These are phyloP conservation scores for Phialocephala subalpina DNA, from an alignment of 2,329 filamentous ascomycete species.

Conservation along the genomic window DNA sequence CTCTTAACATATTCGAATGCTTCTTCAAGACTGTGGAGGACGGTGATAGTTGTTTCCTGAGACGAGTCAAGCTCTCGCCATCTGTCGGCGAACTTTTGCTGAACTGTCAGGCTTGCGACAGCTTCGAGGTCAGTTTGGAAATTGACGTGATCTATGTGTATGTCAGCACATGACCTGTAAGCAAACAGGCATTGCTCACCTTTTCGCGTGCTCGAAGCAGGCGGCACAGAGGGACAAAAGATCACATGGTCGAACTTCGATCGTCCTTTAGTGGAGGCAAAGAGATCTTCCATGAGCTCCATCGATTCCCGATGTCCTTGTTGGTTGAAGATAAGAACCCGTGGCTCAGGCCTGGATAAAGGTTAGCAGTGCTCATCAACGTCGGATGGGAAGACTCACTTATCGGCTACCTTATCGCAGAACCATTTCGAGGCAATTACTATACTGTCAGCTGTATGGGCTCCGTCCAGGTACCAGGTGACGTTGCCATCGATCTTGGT, in stretches of 20 bases:
- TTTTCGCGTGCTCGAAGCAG: constrained; percentile 53
- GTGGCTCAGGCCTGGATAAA: constrained; percentile 47
- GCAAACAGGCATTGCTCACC: constrained; percentile 37
- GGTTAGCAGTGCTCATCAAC: background rate
- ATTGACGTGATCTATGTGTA: constrained; percentile 63
- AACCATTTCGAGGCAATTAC: constrained; percentile 87
- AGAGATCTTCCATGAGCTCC: constrained; percentile 59
- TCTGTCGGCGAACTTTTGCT: constrained; percentile 59
- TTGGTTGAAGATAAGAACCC: constrained; percentile 88
- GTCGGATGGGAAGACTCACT: constrained; percentile 37
- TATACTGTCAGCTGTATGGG: constrained; percentile 91
- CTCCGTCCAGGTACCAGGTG: constrained; percentile 90
- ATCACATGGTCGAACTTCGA: constrained; percentile 74
- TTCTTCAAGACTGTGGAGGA: constrained; percentile 59
- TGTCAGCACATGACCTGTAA: background rate
- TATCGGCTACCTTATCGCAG: constrained; percentile 53
- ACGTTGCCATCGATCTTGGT: constrained; percentile 64
- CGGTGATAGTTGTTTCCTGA: constrained; percentile 35
- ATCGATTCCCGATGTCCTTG: constrained; percentile 56
- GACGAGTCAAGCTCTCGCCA: constrained; percentile 32
- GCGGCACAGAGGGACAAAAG: constrained; percentile 80
- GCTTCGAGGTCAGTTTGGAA: constrained; percentile 47
- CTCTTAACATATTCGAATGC: constrained; percentile 57
- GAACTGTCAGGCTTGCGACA: constrained; percentile 67
- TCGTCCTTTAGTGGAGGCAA: constrained; percentile 51